Evolutionary conservation across 139 green algal species (phyloP).

Genomic region (Desmodesmus armatus): DNA sequence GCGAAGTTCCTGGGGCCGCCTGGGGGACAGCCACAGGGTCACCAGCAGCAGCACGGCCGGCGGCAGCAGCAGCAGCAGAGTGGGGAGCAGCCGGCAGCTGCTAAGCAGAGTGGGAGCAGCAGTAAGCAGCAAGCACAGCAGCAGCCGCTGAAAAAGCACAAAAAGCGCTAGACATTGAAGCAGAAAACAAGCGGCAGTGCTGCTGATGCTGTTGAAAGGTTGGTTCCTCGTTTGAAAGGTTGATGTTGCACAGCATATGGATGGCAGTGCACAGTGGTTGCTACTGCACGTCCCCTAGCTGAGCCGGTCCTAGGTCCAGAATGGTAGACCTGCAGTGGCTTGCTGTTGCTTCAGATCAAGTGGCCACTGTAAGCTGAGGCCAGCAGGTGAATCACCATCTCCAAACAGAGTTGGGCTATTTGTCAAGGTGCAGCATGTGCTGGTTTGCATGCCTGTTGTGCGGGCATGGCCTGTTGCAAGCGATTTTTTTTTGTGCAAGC

Average conservation of each 20-base stretch:
- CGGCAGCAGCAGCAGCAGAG: constrained; percentile 24
- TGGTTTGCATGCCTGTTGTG: no score
- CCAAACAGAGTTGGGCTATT: no score
- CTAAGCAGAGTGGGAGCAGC: neutral
- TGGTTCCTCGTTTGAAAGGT: neutral
- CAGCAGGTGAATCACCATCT: no score
- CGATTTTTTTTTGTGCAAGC: no score
- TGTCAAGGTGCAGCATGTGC: no score
- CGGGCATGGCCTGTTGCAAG: no score
- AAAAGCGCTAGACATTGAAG: neutral
- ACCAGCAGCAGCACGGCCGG: neutral
- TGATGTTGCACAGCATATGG: neutral
- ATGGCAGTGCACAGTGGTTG: constrained; percentile 15
- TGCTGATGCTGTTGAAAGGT: neutral
- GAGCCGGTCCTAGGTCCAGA: no score
- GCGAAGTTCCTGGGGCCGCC: constrained; percentile 16
- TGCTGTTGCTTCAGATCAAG: no score
- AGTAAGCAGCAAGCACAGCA: neutral
- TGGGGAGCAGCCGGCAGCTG: neutral
- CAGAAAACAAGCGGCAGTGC: neutral
- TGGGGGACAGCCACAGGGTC: neutral
- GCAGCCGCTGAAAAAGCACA: neutral
- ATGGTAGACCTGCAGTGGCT: no score
- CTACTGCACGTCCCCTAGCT: no score
- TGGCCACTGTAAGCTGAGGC: no score